Evolutionary conservation across 2,329 filamentous ascomycete species (phyloP).

Genomic region (Pyricularia sp.): DNA sequence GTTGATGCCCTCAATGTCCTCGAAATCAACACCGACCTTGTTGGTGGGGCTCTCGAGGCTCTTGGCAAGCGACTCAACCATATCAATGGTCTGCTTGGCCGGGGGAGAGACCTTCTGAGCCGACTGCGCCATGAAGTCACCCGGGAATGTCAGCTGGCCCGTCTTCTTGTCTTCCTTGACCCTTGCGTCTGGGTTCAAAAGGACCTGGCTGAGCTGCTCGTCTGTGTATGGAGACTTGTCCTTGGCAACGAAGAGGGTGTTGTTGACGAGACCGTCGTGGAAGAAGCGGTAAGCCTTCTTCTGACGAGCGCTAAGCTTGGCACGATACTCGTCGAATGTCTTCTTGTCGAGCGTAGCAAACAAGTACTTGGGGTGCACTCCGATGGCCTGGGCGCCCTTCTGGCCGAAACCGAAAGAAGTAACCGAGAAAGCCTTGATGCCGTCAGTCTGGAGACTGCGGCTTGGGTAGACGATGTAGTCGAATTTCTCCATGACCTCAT

Average conservation of each 20-base stretch:
- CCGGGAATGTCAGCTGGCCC: slow-evolving; percentile 63
- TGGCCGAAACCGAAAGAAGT: slow-evolving; percentile 99
- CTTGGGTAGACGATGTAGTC: slow-evolving; percentile 97
- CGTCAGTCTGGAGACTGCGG: slow-evolving; percentile 91
- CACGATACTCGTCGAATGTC: slow-evolving; percentile 72
- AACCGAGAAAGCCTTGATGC: slow-evolving; percentile 96
- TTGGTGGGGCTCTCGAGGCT: slow-evolving; percentile 54
- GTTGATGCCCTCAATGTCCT: slow-evolving; percentile 79
- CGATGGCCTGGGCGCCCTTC: slow-evolving; percentile 95
- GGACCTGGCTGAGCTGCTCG: slow-evolving; percentile 74
- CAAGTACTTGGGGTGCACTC: slow-evolving; percentile 92
- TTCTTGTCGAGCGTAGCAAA: slow-evolving; percentile 87
- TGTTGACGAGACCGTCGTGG: slow-evolving; percentile 97
- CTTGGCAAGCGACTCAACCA: slow-evolving; percentile 69
- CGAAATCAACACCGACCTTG: slow-evolving; percentile 89
- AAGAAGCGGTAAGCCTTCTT: slow-evolving; percentile 99
- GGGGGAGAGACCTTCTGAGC: slow-evolving; percentile 42
- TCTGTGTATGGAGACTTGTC: slow-evolving; percentile 82
- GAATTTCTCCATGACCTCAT: slow-evolving; percentile 93
- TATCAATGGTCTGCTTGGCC: slow-evolving; percentile 57
- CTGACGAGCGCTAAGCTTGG: slow-evolving; percentile 84
- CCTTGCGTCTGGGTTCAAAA: slow-evolving; percentile 88
- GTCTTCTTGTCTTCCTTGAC: slow-evolving; percentile 83
- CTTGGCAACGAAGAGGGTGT: slow-evolving; percentile 96
- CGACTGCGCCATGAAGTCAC: slow-evolving; percentile 57